These are phyloP conservation scores for Allium cepa DNA, from an alignment of 106 monocot species.

Conservation along the genomic window DNA sequence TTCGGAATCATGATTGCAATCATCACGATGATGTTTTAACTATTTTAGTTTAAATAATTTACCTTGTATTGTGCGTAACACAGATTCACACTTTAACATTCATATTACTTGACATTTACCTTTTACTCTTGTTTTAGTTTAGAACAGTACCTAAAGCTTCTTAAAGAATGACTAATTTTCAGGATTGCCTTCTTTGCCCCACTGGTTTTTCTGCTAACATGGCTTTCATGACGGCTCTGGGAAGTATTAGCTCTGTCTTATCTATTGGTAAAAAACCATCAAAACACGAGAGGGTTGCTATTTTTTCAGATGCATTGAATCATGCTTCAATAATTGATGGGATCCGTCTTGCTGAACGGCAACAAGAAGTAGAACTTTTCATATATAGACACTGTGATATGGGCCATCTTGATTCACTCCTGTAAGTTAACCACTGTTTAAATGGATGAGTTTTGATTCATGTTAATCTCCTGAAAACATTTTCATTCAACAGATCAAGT, in stretches of 20 bases:
- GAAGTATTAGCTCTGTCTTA: slow-evolving; percentile 63
- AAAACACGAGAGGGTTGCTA: slow-evolving; percentile 56
- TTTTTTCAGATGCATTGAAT: slow-evolving; percentile 92
- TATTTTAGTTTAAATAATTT: too few relatives aligned
- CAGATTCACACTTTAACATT: too few relatives aligned
- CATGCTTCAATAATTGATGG: slow-evolving; percentile 99
- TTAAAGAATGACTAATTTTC: background rate
- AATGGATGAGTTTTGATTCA: too few relatives aligned
- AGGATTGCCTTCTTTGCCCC: slow-evolving; percentile 83
- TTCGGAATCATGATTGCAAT: too few relatives aligned
- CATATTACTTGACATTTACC: too few relatives aligned
- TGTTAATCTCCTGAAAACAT: background rate
- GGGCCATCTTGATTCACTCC: slow-evolving; percentile 59
- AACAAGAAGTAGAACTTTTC: slow-evolving; percentile 48
- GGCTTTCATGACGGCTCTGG: slow-evolving; percentile 87
- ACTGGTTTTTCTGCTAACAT: slow-evolving; percentile 81
- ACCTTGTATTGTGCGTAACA: too few relatives aligned
- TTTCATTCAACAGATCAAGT: slow-evolving; percentile 43
- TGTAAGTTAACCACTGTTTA: slow-evolving; percentile 38
- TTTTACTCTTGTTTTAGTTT: too few relatives aligned
- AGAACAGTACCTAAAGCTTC: too few relatives aligned
- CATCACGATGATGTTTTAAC: too few relatives aligned
- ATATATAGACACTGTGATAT: slow-evolving; percentile 77
- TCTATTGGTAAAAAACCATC: slow-evolving; percentile 33
- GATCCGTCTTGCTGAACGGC: slow-evolving; percentile 56